Conservation (phyloP, 2,329 filamentous ascomycete genomes). For the Decorospora gaudefroyi region DNA sequence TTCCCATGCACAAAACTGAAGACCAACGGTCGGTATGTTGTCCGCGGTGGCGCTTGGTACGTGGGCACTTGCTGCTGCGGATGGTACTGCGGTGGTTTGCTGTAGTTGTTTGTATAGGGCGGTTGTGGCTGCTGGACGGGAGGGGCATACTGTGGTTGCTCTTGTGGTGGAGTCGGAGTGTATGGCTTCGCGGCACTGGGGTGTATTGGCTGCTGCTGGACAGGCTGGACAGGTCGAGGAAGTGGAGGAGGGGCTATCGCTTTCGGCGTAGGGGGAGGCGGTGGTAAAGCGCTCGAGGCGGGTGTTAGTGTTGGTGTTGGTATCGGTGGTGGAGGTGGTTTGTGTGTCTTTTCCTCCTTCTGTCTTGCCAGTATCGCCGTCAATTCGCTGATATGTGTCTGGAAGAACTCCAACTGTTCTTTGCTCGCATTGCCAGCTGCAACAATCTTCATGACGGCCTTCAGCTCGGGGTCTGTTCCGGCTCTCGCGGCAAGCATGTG, state of each 20-base stretch:
- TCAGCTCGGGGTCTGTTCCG: constrained; percentile 71
- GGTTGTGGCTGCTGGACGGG: constrained; percentile 24
- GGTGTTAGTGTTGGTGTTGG: too few species aligned
- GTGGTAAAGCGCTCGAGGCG: too few species aligned
- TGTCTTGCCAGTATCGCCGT: constrained; percentile 57
- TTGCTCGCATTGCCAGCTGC: constrained; percentile 73
- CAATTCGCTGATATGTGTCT: constrained; percentile 79
- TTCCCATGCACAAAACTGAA: constrained; percentile 49
- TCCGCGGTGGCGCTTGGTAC: constrained; percentile 48
- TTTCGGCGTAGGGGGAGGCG: constrained; percentile 15
- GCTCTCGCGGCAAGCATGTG: constrained; percentile 77
- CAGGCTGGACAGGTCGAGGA: constrained; percentile 20
- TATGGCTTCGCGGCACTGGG: constrained; percentile 13
- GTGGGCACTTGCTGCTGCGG: constrained; percentile 35
- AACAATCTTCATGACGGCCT: constrained; percentile 81
- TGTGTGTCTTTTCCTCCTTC: constrained; percentile 41
- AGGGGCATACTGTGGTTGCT: constrained; percentile 25
- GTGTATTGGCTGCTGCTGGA: constrained; percentile 16
- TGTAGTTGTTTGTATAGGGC: constrained; percentile 31
- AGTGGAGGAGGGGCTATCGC: constrained; percentile 20
- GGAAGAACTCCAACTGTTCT: constrained; percentile 74
- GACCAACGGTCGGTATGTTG: constrained; percentile 49
- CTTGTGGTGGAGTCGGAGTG: constrained; percentile 8
- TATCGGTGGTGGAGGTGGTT: constrained; percentile 24
- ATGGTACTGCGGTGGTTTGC: constrained; percentile 29